Conservation (phyloP, 805 yeast genomes). For the Pichia cephalocereana region DNA sequence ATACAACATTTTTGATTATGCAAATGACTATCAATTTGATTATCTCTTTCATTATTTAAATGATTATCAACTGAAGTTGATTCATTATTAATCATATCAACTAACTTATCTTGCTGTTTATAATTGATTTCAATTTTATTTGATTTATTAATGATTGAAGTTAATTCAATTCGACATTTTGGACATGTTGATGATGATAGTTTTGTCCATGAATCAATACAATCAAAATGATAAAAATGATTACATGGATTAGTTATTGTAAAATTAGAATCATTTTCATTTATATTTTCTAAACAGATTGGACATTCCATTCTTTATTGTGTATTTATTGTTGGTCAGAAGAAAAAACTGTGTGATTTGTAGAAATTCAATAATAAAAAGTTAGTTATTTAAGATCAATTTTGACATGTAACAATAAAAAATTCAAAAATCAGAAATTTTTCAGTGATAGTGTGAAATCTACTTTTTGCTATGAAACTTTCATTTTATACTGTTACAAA, state of each 20-base stretch:
- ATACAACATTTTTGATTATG: slow-evolving; percentile 22
- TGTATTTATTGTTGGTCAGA: too few species aligned
- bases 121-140: slow-evolving; percentile 4
- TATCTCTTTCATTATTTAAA: neutral
- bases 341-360: too few species aligned
- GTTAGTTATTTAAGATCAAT: too few species aligned
- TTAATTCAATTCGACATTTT: slow-evolving; percentile 23
- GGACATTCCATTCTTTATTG: slow-evolving; percentile 16
- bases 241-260: slow-evolving; percentile 26
- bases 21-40: slow-evolving; percentile 11
- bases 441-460: too few species aligned
- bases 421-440: too few species aligned
- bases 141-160: slow-evolving; percentile 18
- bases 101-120: slow-evolving; percentile 6
- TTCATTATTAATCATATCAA: neutral
- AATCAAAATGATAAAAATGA: slow-evolving; percentile 28
- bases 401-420: too few species aligned
- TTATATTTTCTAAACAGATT: slow-evolving; percentile 24
- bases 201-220: slow-evolving; percentile 28
- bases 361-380: too few species aligned
- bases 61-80: slow-evolving; percentile 2
- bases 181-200: slow-evolving; percentile 28
- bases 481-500: too few species aligned
- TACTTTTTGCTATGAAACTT: too few species aligned
- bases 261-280: slow-evolving; percentile 13